Evolutionary conservation across 2,329 filamentous ascomycete species (phyloP).

Genomic region (Colletotrichum sp.): DNA sequence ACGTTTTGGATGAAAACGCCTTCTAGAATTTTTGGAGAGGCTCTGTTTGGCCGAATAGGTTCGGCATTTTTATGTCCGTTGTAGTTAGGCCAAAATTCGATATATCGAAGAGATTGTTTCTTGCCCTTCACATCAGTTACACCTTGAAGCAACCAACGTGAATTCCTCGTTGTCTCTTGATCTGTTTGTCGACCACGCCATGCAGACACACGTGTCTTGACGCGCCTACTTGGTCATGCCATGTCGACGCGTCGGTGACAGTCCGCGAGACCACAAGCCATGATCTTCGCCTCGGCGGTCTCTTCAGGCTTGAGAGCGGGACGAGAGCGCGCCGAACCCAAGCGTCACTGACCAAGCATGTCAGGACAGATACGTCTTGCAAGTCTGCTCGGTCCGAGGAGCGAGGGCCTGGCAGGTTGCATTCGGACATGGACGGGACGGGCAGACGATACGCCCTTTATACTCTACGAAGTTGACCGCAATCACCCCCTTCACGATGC

Average conservation of each 20-base stretch:
- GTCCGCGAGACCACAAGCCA: neutral
- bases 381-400: neutral
- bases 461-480: neutral
- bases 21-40: neutral
- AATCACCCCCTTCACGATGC: neutral
- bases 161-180: neutral
- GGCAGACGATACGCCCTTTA: neutral
- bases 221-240: neutral
- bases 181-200: neutral
- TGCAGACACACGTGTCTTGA: neutral
- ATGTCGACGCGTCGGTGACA: neutral
- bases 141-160: neutral
- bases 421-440: neutral
- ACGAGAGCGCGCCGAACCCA: neutral
- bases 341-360: neutral
- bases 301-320: neutral
- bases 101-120: conserved; percentile 13
- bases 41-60: neutral
- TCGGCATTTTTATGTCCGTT: conserved; percentile 1
- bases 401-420: neutral
- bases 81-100: conserved; percentile 13
- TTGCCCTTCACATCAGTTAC: neutral
- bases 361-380: neutral
- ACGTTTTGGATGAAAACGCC: neutral
- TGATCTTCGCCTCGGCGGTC: neutral